Evolutionary conservation across 495 filamentous ascomycete genomes (phyloP).

Genomic region (Hypoxylon subgilvum): DNA sequence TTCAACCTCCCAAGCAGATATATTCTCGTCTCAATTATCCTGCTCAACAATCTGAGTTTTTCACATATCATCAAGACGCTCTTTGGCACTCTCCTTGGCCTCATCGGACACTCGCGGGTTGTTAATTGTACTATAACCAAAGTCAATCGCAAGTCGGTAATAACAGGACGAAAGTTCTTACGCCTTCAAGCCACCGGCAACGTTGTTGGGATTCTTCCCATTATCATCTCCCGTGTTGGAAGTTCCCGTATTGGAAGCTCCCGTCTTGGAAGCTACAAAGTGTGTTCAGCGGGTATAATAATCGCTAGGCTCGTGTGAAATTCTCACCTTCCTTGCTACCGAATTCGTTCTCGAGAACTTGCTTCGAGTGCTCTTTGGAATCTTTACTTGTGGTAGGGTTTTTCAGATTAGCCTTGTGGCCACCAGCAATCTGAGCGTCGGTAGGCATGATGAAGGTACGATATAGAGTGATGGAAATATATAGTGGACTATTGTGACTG

Average conservation of each 20-base stretch:
- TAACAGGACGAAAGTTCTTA: constrained; percentile 25
- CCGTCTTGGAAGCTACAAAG: too few species aligned
- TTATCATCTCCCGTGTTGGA: constrained; percentile 32
- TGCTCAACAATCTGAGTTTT: too few species aligned
- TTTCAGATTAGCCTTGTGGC: constrained; percentile 57
- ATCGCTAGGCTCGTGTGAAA: too few species aligned
- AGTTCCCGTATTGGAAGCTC: constrained; percentile 26
- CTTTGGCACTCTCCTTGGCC: constrained; percentile 50
- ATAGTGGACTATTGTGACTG: not conserved
- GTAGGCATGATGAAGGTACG: constrained; percentile 38
- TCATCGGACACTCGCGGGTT: constrained; percentile 51
- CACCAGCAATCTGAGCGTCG: constrained; percentile 50
- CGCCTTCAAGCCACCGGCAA: constrained; percentile 53
- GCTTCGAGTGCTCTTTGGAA: constrained; percentile 48
- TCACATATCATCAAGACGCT: constrained; percentile 49
- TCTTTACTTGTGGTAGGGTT: constrained; percentile 52
- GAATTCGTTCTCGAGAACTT: constrained; percentile 52
- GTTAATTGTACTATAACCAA: constrained; percentile 41
- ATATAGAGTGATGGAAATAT: too few species aligned
- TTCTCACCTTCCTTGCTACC: constrained; percentile 46
- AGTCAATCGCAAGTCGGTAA: not conserved
- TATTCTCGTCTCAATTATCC: too few species aligned
- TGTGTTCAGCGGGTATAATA: too few species aligned
- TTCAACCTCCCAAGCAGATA: too few species aligned
- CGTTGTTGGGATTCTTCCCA: constrained; percentile 52